Conservation (phyloP, 2,329 filamentous ascomycete species). For the Stagonosporopsis rhizophila region DNA sequence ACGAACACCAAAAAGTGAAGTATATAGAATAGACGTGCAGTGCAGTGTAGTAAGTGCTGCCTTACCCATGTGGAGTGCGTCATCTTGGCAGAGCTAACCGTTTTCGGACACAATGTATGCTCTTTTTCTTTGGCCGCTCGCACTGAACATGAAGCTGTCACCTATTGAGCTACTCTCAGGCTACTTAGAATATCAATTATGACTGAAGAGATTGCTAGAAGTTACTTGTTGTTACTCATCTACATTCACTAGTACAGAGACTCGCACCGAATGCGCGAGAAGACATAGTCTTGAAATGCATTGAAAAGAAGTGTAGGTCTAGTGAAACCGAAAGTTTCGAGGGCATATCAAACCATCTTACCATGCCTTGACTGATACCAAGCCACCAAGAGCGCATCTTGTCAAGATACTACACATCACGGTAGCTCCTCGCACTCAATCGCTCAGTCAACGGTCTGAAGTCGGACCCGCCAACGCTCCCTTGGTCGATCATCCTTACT, state of each 20-base stretch:
- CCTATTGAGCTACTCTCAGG: not conserved
- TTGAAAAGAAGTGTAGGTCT: not conserved
- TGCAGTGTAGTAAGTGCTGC: not conserved
- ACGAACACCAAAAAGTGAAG: not conserved
- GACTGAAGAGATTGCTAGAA: no score
- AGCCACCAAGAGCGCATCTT: not conserved
- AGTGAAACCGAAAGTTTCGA: not conserved
- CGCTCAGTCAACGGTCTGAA: constrained; percentile 15
- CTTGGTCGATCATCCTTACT: constrained; percentile 10
- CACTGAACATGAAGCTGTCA: not conserved
- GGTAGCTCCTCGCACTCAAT: constrained; percentile 9
- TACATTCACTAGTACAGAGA: no score
- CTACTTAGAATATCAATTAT: not conserved
- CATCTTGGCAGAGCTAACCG: not conserved
- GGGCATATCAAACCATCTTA: not conserved
- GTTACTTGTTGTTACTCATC: not conserved
- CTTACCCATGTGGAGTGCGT: not conserved
- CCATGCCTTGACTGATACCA: not conserved
- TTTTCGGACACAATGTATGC: not conserved
- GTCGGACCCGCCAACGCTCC: constrained; percentile 6
- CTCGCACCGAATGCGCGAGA: no score
- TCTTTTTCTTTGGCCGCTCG: not conserved
- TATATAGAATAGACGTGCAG: not conserved
- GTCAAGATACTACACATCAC: constrained; percentile 5
- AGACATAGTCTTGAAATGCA: not conserved